Evolutionary conservation across 1,284 basidiomycete species (phyloP), one percentile per base, ranked within the genome.

Genomic region (Sporisorium iseilematis-ciliati): DNA sequence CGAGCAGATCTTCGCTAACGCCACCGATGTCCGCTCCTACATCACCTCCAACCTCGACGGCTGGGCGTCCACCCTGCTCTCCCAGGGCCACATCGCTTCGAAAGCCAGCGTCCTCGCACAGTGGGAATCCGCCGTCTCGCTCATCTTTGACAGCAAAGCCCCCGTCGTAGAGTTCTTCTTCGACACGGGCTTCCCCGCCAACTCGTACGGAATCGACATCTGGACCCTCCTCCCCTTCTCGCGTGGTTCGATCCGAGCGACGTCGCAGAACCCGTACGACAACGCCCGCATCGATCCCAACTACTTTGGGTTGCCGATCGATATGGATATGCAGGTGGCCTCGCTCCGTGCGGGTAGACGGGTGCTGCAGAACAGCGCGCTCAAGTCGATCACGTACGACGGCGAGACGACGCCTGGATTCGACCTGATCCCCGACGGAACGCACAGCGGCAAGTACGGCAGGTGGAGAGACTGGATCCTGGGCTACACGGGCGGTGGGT

Each of bases 381-480:
- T 86, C 8, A 60, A 66, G 18, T n/a, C 18, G 14, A 64, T 83
- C 7, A 78, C 75, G 20, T 65, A 85, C 49, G 76, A 77, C 0
- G 77, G 79, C 20, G 87, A 87, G 73, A 77, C 70, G 16, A 66
- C 74, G 2, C 87, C 87, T 2, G 86, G 86, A 2, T 74, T 67
- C 33, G 60, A 52, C 4, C 16, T 54, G 12, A 80, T 86, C 2
- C 79, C 83, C 3, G 65, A 83, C 31, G 76, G 75, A 5, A 65
- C 63, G 8, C 53, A 71, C 14, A 45, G 82, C n/a, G 85, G 86
- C 8, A 54, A 70, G 7, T 80, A 77, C 61, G 31, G 29, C 23
- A 33, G 49, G 16, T 88, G 87, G 87, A 65, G 66, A n/a, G 64
- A 54, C 1, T 87, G 86, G 86, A 78, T 82, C 35, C 60, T 84